These are phyloP conservation scores for Physcomitrium patens DNA, from an alignment of 225 moss, liverwort and hornwort genomes.

Conservation along the genomic window DNA sequence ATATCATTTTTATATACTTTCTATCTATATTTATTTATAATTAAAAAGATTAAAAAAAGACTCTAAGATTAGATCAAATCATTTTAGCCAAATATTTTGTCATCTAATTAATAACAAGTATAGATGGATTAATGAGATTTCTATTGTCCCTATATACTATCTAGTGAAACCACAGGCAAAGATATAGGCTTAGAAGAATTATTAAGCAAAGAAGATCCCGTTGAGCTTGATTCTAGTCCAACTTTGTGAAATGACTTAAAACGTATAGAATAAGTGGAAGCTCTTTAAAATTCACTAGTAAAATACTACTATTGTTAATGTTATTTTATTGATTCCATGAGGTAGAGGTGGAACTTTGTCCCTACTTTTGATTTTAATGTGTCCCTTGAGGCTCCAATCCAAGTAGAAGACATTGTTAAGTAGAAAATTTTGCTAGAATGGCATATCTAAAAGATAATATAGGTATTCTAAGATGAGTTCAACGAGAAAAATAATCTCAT, in stretches of 20 bases:
- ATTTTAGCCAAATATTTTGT: no score
- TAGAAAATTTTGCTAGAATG: not conserved
- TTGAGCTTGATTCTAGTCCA: conserved; percentile 18
- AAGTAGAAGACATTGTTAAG: conserved; percentile 11
- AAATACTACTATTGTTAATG: conserved; percentile 11
- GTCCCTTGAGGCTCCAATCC: not conserved
- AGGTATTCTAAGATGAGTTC: conserved; percentile 14
- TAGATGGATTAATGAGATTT: no score
- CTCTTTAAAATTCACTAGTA: conserved; percentile 2
- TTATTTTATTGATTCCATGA: conserved; percentile 17
- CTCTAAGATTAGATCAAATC: no score
- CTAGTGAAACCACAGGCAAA: conserved; percentile 19
- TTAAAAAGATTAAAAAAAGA: no score
- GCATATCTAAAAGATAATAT: conserved; percentile 18
- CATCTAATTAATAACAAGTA: no score
- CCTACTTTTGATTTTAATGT: conserved; percentile 15
- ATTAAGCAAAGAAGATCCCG: conserved; percentile 20
- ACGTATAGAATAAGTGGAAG: conserved; percentile 23
- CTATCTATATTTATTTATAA: no score
- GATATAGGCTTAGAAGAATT: conserved; percentile 19
- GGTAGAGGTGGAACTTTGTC: conserved; percentile 11
- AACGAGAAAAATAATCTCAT: conserved; percentile 18
- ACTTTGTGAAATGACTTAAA: conserved; percentile 21
- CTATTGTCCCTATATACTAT: no score
- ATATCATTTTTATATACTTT: no score